These are phyloP conservation scores for Anethum foeniculum DNA, from an alignment of 140 eudicot genomes.

Conservation along the genomic window DNA sequence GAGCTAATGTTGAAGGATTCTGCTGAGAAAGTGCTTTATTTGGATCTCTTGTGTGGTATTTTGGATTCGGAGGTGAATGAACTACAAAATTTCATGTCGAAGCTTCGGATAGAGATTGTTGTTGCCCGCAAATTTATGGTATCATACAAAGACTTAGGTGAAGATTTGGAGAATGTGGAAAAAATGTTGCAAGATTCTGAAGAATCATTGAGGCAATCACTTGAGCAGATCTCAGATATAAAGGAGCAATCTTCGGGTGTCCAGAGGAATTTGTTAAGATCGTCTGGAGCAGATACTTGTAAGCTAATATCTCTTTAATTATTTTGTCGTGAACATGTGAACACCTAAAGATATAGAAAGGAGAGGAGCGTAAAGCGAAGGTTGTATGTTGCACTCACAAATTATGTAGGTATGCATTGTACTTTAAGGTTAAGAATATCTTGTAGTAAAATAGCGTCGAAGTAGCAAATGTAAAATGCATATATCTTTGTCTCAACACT, in stretches of 20 bases:
- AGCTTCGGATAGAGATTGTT: conserved; percentile 39
- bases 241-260: conserved; percentile 44
- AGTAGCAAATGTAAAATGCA: background rate
- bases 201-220: conserved; percentile 53
- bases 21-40: conserved; percentile 42
- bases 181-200: conserved; percentile 51
- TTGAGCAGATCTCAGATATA: conserved; percentile 52
- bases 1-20: conserved; percentile 23
- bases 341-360: background rate
- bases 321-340: background rate
- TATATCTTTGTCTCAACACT: background rate
- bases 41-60: conserved; percentile 52
- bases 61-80: conserved; percentile 56
- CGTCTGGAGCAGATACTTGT: conserved; percentile 41
- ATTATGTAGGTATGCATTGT: background rate
- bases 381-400: background rate
- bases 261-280: conserved; percentile 34
- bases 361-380: background rate
- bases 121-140: conserved; percentile 29
- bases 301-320: conserved; percentile 16
- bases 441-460: background rate
- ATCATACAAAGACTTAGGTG: conserved; percentile 33
- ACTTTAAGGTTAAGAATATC: background rate
- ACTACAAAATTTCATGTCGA: conserved; percentile 30
- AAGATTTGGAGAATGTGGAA: conserved; percentile 31